Base-by-base conservation (phyloP, 1,284 basidiomycete species). In the Leccinum solheimii region DNA sequence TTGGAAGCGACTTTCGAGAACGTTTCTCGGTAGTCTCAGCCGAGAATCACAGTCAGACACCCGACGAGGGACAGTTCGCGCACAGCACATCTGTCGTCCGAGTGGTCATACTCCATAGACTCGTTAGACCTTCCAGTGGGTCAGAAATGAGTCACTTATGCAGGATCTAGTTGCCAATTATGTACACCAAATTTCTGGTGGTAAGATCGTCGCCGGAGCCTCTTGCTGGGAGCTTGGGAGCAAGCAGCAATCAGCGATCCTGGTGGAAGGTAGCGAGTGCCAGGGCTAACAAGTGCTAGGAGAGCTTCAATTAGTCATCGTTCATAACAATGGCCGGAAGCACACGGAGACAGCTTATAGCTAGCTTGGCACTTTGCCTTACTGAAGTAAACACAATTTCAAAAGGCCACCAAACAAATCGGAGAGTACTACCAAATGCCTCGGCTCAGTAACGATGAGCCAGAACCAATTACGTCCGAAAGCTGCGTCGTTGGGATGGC, bases 401-500 rank as follows among this genome's bases (percentile, higher is more conserved):
- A 32, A 32, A 26, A 23, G 23, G 23, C 23, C 1, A 23, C 23
- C 26, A 3, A 32, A 32, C 30, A 9, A 32, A 32, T 32, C 9
- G 30, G 10, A 32, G 30, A 32, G 30, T 10, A 10, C 30, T 32
- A 32, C 30, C 10, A 32, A 32, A 32, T 32, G 30, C 36, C 36
- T 38, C 2, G 14, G 14, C 14, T 16, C 14, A 30, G 8, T 30
- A 38, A 54, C 19, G 51, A 26, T 9, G 16, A 30, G 2, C 48
- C 40, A 6, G 36, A 27, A 40, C 57, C 51, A 55, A 83, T 71
- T n/a, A 86, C 72, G 66, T 87, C 83, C 23, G 64, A 72, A 62
- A 89, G 69, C 74, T 90, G 87, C 9, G 84, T 86, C 66, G 76
- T 82, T 3, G 86, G 86, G 38, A 86, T 82, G 1, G 86, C 86